Base-by-base conservation (phyloP, 495 filamentous ascomycete genomes). In the Penicillium subrubescens region DNA sequence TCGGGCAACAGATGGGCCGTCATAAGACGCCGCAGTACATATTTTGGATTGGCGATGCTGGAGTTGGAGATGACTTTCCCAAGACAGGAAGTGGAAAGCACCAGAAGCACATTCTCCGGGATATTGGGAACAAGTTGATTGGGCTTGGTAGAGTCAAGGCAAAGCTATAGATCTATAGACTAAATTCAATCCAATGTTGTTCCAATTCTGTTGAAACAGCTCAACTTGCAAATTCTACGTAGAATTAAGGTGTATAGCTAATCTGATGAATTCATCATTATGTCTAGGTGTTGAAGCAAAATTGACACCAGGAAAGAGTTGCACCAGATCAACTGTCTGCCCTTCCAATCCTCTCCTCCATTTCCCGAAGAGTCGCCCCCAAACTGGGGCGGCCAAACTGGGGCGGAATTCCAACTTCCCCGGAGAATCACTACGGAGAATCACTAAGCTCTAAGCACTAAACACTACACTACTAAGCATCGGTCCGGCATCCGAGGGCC, bases 41-140 rank as follows among this genome's bases (percentile, higher is more conserved):
- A 11, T 88, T 88, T 60, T 89, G 86, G 86, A 68, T 89, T 15
- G 86, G 86, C 0, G 70, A 81, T 61, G 75, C 73, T 10, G 81
- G 75, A 21, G 77, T 86, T 35, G 78, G 80, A 12, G 62, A 60
- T 0, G 72, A 82, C 11, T 78, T 85, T 12, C 87, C 86, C 5
- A 76, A 86, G 64, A 90, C 87, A 10, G 87, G 86, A 0, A 89
- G 85, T 65, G 87, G 87, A 5, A 89, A 90, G 79, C 80, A 88
- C 44, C 78, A 86, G 69, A 90, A 90, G 73, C 84, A 83, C 65
- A 75, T 85, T 63, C 78, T 89, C 72, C 81, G 82, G 27, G 75
- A 84, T 65, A 68, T 83, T 46, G 85, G 72, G 0, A 65, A 73
- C 54, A 41, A 46, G 34, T 8, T 64, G 25, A 43, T 54, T 34